These are phyloP conservation scores for Talinum fruticosum DNA, from an alignment of 148 eudicot species.

Conservation along the genomic window DNA sequence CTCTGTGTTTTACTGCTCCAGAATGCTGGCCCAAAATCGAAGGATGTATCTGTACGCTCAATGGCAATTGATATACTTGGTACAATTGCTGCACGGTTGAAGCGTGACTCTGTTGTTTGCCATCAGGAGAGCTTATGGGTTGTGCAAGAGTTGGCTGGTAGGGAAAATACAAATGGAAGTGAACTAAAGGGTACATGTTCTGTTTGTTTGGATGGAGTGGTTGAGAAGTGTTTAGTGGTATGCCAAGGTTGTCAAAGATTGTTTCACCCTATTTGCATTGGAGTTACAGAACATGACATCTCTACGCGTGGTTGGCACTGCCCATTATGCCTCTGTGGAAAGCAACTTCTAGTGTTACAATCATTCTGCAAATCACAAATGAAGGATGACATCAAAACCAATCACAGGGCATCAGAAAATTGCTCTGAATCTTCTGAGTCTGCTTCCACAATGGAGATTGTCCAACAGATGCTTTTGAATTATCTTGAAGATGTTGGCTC, in stretches of 20 bases:
- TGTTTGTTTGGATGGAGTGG: constrained; percentile 60
- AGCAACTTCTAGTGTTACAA: constrained; percentile 63
- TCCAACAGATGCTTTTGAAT: constrained; percentile 93
- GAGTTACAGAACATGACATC: constrained; percentile 60
- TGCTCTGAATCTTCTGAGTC: constrained; percentile 37
- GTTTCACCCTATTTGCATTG: constrained; percentile 83
- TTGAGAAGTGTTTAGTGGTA: constrained; percentile 48
- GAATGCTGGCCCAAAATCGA: constrained; percentile 93
- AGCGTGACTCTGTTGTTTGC: constrained; percentile 72
- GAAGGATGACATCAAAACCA: constrained; percentile 41
- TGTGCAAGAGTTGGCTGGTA: constrained; percentile 49
- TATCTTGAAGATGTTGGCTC: constrained; percentile 73
- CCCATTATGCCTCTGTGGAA: constrained; percentile 63
- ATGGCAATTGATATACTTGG: constrained; percentile 95
- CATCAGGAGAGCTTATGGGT: constrained; percentile 71
- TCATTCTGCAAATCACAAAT: constrained; percentile 63
- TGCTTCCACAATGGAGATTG: constrained; percentile 57
- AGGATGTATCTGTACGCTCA: constrained; percentile 76
- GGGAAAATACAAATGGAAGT: constrained; percentile 33
- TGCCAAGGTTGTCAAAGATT: constrained; percentile 80
- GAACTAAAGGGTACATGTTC: constrained; percentile 54
- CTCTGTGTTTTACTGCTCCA: constrained; percentile 94
- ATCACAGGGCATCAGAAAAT: constrained; percentile 32
- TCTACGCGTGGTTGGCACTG: constrained; percentile 62
- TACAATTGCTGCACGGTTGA: constrained; percentile 86